These are phyloP conservation scores for Sequoia sempervirens DNA, from an alignment of 75 land plant species.

Conservation along the genomic window DNA sequence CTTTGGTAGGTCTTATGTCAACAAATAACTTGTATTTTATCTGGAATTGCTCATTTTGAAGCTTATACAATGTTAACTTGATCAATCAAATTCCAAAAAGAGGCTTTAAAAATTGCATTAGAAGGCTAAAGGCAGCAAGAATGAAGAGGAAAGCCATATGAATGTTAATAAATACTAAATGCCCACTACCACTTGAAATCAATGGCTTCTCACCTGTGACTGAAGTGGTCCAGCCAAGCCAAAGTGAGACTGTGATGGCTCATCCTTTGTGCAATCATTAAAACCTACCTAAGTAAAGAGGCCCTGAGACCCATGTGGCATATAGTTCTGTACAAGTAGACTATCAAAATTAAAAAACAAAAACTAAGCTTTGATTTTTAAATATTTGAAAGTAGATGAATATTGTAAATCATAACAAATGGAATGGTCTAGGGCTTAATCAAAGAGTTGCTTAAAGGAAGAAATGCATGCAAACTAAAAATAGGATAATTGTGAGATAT, in stretches of 20 bases:
- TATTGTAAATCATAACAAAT: not conserved
- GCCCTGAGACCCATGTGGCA: constrained; percentile 91
- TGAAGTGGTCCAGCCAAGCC: constrained; percentile 70
- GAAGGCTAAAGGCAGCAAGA: too few species aligned
- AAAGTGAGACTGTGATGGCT: constrained; percentile 75
- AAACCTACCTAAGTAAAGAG: constrained; percentile 89
- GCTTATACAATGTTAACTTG: constrained; percentile 80
- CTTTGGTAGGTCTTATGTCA: too few species aligned
- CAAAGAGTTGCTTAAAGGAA: not conserved
- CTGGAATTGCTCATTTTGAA: constrained; percentile 92
- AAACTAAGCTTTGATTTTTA: not conserved
- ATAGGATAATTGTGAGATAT: not conserved
- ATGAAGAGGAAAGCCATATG: too few species aligned
- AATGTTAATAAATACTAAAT: not conserved
- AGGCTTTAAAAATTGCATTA: too few species aligned
- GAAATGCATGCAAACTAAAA: constrained; percentile 4
- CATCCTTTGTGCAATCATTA: constrained; percentile 80
- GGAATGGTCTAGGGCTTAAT: not conserved
- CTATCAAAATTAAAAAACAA: not conserved
- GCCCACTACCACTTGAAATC: not conserved
- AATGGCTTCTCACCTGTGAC: constrained; percentile 59
- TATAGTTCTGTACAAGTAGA: constrained; percentile 56
- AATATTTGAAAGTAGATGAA: not conserved
- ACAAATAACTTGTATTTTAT: constrained; percentile 59
- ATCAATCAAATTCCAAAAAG: constrained; percentile 69